Evolutionary conservation across 768 basidiomycete species (phyloP).

Genomic region (Albatrellus ellisii): DNA sequence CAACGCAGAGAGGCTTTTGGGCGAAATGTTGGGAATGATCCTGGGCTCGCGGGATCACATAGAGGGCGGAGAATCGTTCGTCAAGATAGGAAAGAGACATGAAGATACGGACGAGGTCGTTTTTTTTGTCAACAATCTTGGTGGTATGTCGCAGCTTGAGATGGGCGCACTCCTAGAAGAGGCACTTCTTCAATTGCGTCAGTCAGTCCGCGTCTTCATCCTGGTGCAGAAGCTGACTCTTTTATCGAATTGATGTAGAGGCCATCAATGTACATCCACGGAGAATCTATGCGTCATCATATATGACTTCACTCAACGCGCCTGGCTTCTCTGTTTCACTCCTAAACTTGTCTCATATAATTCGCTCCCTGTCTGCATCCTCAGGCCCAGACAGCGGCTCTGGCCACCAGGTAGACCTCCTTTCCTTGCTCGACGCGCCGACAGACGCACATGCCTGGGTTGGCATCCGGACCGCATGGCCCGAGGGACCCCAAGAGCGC

Average conservation of each 20-base stretch:
- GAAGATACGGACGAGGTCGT: constrained; percentile 20
- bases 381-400: not conserved
- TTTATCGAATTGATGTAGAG: constrained; percentile 13
- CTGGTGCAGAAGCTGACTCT: not conserved
- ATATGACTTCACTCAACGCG: constrained; percentile 50
- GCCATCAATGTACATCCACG: constrained; percentile 21
- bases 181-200: constrained; percentile 29
- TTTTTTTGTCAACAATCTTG: constrained; percentile 43
- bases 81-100: constrained; percentile 5
- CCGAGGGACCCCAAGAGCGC: not conserved
- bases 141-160: constrained; percentile 35
- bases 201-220: constrained; percentile 8
- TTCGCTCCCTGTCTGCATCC: constrained; percentile 3
- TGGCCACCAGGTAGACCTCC: constrained; percentile 11
- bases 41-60: constrained; percentile 14
- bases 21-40: constrained; percentile 19
- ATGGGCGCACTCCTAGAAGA: constrained; percentile 38
- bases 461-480: constrained; percentile 22
- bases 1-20: constrained; percentile 17
- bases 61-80: not conserved
- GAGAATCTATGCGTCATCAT: constrained; percentile 33
- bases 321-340: constrained; percentile 43
- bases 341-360: constrained; percentile 29
- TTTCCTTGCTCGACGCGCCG: constrained; percentile 27
- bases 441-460: constrained; percentile 31